These are phyloP conservation scores for Pilasporangium apinafurcum DNA, from an alignment of 352 stramenopile genomes.

Conservation along the genomic window DNA sequence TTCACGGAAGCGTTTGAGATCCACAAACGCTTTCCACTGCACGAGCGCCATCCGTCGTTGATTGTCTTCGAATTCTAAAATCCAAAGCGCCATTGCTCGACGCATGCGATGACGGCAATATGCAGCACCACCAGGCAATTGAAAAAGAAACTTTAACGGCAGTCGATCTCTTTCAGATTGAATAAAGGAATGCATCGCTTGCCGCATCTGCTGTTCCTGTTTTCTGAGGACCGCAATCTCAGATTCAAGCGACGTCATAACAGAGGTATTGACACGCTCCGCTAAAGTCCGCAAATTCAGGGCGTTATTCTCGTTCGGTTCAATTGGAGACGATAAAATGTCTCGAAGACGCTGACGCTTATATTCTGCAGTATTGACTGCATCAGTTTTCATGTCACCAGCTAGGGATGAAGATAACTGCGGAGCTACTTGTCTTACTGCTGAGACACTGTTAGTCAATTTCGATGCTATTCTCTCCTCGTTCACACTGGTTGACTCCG, in stretches of 20 bases:
- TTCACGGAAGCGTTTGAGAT: constrained; percentile 42
- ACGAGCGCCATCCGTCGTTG: constrained; percentile 60
- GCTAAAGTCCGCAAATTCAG: constrained; percentile 31
- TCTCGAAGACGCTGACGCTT: constrained; percentile 53
- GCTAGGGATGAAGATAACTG: neutral
- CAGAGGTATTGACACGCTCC: constrained; percentile 34
- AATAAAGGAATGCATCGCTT: constrained; percentile 44
- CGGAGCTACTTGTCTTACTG: neutral
- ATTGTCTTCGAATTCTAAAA: constrained; percentile 70
- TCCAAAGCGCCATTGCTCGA: constrained; percentile 59
- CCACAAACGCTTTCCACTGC: constrained; percentile 81
- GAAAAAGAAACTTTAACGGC: constrained; percentile 77
- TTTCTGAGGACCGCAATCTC: constrained; percentile 30
- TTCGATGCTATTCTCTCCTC: neutral
- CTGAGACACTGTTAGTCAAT: neutral
- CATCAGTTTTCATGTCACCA: constrained; percentile 1
- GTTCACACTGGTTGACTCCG: too few relatives aligned
- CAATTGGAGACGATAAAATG: constrained; percentile 54
- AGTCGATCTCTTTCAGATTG: constrained; percentile 49
- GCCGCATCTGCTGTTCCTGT: constrained; percentile 30
- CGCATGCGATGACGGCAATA: constrained; percentile 76
- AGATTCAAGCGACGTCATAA: constrained; percentile 35
- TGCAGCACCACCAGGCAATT: constrained; percentile 57
- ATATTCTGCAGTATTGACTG: constrained; percentile 41
- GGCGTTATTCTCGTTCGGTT: constrained; percentile 38